Conservation (phyloP, 257 asterid genomes). For the Solanum virginianum region DNA sequence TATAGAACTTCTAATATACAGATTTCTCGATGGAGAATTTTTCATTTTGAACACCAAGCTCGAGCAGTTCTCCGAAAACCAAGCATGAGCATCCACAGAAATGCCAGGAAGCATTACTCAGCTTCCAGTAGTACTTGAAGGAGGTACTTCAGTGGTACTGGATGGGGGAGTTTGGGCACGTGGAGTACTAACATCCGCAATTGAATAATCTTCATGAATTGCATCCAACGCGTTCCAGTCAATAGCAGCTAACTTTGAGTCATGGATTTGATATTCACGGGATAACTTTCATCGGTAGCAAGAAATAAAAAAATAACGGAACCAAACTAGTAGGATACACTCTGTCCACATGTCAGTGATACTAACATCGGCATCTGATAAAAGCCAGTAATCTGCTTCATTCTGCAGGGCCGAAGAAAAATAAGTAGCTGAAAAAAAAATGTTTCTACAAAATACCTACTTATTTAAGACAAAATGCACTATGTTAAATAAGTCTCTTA, state of each 20-base stretch:
- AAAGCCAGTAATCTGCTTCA: conserved; percentile 63
- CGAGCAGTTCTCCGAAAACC: not conserved
- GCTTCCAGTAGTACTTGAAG: conserved; percentile 20
- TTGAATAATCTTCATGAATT: conserved; percentile 19
- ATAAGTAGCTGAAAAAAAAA: not conserved
- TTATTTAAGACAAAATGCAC: not conserved
- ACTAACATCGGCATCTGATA: conserved; percentile 47
- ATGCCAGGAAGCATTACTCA: conserved; percentile 2
- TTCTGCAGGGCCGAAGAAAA: conserved; percentile 28
- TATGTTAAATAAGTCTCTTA: not conserved
- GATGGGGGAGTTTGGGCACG: conserved; percentile 44
- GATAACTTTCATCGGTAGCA: not conserved
- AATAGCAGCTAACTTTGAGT: conserved; percentile 12
- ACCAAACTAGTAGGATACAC: conserved; percentile 34
- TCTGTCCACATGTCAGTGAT: conserved; percentile 68
- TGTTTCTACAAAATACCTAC: not conserved
- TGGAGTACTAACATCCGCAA: conserved; percentile 25
- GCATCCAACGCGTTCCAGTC: conserved; percentile 41
- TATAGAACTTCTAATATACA: not conserved
- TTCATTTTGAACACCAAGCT: not conserved
- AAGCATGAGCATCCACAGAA: not conserved
- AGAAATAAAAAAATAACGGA: not conserved
- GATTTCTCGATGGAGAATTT: not conserved
- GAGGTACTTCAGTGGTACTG: conserved; percentile 16
- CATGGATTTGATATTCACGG: conserved; percentile 2